Base-by-base conservation (phyloP, 2,329 filamentous ascomycete genomes). In the Knufia petricola region DNA sequence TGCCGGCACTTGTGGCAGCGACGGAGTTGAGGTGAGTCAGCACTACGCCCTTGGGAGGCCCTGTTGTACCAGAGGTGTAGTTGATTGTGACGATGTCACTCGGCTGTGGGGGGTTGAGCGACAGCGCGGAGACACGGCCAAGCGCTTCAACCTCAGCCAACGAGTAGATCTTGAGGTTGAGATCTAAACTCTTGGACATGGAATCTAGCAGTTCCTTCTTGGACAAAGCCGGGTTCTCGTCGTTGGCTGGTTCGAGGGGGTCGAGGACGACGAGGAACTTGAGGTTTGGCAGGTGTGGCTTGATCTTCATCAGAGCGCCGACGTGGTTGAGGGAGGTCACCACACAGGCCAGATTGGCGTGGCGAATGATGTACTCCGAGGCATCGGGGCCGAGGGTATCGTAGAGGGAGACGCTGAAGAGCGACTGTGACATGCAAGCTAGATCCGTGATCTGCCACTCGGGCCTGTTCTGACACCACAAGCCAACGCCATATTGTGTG, bases 311-410 rank as follows among this genome's bases (percentile, higher is more conserved):
- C 48, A 95, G 76, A 13, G 81, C 78, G 1, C 87, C 82, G 46
- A 95, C 81, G 61, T 95, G 89, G 37, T 81, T 79, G 39, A 95
- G 72, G 23, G 85, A 88, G 50, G 85, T 82, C 54, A 84, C 81
- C 32, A 96, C 79, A 60, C 82, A 86, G 50, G 75, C 67, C 49
- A 96, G 71, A 53, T 82, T 76, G 48, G 87, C 80, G 65, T 96
- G 90, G 67, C 94, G 94, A 70, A 96, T 84, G 66, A 98, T 95
- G 70, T 86, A 96, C 69, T 96, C 88, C 50, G 86, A 89, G 2
- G 89, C 80, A 57, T 95, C 87, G 10, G 90, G 84, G 8, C 90
- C 90, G 3, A 98, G 78, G 10, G 90, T 95, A 67, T 96, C 92
- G 72, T 98, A 98, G 44, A 98, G 82, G 3, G 90, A 95, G 48